Evolutionary conservation across 495 filamentous ascomycete genomes (phyloP), one percentile per base, ranked within the genome.

Genomic region (Tuber calosporum): DNA sequence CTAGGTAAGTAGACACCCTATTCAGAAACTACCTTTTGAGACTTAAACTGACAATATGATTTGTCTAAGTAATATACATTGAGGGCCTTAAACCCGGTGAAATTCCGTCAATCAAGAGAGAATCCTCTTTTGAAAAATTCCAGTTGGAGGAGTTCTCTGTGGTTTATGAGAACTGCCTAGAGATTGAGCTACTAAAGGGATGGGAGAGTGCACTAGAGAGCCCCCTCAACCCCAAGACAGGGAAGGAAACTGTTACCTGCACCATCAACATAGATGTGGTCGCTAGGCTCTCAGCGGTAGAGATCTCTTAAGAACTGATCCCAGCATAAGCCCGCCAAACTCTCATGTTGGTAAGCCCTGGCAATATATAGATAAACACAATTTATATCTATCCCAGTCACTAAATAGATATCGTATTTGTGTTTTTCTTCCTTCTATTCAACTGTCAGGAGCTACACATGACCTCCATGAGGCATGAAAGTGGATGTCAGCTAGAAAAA

Each of bases 1-100:
- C 62, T 77, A 4, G 75, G 75, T 77, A 77, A 45, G 69, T 17
- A 13, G 26, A 34, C 26, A 15, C 13, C 26, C 26, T 62, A 62
- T 34, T 62, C 9, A 30, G 26, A 19, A 34, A 34, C 53, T 17
- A 26, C 4, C 15, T 13, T 34, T 19, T 19, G 26, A 30, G 34
- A 26, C n/a, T 62, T 30, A 26, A 62, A 34, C 26, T 62, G 26
- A 62, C 3, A 34, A 15, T 34, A 3, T 19, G 26, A 26, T 19
- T 19, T 62, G 53, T 26, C 53, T 62, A 62, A 62, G 53, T 62
- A 26, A 34, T 62, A 62, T 62, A 62, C 7, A 62, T 62, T 13
- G 53, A 62, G 53, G 53, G 13, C 53, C 53, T 62, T 11, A 13
- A 62, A 2, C 15, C 53, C 19, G 53, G 11, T 17, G 13, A 11